Conservation (phyloP, 305 asterid species). For the Fraxinus baroniana region DNA sequence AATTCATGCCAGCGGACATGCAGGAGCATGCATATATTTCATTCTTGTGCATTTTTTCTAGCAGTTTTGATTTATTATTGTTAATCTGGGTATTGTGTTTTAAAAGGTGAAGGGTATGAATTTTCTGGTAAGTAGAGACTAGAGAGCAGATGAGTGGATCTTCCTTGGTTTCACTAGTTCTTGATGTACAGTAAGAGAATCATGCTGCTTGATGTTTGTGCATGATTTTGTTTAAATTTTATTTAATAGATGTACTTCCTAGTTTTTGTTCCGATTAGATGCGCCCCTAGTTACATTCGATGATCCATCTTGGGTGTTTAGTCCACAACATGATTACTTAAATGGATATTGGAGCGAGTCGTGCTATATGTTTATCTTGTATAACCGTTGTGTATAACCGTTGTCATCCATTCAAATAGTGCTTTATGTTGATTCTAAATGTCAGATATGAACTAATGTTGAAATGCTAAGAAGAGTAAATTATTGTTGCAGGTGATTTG, state of each 20-base stretch:
- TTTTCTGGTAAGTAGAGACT: background rate
- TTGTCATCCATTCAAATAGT: background rate
- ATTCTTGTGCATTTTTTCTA: background rate
- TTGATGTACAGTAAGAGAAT: background rate
- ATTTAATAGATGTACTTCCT: background rate
- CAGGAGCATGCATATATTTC: background rate
- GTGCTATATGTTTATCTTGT: background rate
- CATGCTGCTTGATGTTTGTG: background rate
- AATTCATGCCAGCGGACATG: background rate
- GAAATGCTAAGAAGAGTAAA: background rate
- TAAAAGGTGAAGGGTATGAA: background rate
- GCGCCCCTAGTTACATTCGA: background rate
- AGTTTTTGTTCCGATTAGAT: background rate
- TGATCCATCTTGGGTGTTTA: slow-evolving; percentile 6
- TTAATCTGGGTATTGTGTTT: background rate
- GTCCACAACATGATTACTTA: slow-evolving; percentile 8
- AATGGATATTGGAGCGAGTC: background rate
- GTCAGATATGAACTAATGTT: background rate
- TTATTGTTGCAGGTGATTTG: slow-evolving; percentile 57
- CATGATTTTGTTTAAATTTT: background rate
- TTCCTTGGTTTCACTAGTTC: background rate
- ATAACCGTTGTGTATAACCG: background rate
- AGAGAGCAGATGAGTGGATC: background rate
- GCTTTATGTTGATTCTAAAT: background rate
- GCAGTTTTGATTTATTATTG: background rate